Conservation (phyloP, 805 yeast genomes). For the Grigorovia humatica region DNA sequence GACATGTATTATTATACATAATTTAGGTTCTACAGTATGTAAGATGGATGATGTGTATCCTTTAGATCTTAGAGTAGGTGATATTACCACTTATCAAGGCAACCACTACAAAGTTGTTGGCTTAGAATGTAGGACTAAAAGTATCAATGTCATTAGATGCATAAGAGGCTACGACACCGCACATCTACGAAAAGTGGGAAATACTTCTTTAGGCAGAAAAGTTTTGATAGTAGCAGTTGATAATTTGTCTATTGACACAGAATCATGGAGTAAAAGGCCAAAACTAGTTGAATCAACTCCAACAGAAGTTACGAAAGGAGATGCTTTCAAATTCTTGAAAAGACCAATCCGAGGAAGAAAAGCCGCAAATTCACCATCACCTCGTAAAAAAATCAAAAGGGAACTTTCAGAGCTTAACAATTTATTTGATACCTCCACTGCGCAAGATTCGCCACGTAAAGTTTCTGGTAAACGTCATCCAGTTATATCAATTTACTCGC, state of each 20-base stretch:
- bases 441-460: neutral
- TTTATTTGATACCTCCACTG: neutral
- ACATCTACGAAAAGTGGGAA: slow-evolving; percentile 20
- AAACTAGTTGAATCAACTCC: slow-evolving; percentile 14
- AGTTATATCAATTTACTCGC: neutral
- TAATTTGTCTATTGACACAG: slow-evolving; percentile 25
- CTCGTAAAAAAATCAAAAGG: neutral
- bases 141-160: slow-evolving; percentile 34
- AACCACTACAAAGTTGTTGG: slow-evolving; percentile 38
- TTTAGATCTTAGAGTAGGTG: slow-evolving; percentile 51
- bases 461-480: neutral
- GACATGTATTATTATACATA: slow-evolving; percentile 13
- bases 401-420: neutral
- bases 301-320: neutral
- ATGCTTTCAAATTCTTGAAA: neutral
- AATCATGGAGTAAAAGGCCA: slow-evolving; percentile 29
- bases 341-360: neutral
- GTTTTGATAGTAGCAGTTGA: slow-evolving; percentile 17
- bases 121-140: slow-evolving; percentile 24
- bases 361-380: neutral
- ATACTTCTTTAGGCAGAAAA: slow-evolving; percentile 13
- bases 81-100: slow-evolving; percentile 31
- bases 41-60: slow-evolving; percentile 29
- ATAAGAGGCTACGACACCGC: slow-evolving; percentile 52
- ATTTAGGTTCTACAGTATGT: slow-evolving; percentile 10